phyloP scores from a whole-genome alignment of 306 rosid genomes.

The Quercus alba region DNA sequence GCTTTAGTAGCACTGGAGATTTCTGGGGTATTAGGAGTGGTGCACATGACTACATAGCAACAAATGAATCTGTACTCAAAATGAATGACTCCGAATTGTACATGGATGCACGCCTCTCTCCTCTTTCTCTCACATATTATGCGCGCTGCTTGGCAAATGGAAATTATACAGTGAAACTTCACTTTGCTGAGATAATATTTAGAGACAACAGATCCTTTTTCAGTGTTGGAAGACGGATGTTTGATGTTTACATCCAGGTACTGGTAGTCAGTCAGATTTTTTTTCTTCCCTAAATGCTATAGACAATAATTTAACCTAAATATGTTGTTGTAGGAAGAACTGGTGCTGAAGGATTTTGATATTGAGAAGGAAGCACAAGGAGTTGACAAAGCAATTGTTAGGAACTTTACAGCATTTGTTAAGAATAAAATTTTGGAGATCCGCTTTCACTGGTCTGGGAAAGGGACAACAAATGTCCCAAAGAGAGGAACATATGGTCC shows the following conservation, averaged over 20 bases:
- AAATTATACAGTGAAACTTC: conserved; percentile 11
- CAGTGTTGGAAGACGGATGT: conserved; percentile 58
- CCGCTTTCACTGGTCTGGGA: conserved; percentile 66
- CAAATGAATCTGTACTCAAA: conserved; percentile 18
- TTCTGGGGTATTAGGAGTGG: conserved; percentile 32
- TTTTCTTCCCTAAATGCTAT: conserved; percentile 1
- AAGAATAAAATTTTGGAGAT: conserved; percentile 35
- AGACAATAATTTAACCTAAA: conserved; percentile 11
- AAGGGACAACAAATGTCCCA: conserved; percentile 58
- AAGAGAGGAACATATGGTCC: conserved; percentile 49
- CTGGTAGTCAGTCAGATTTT: neutral
- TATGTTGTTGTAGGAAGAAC: conserved; percentile 32
- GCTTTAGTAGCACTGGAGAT: conserved; percentile 67
- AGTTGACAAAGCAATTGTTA: conserved; percentile 35
- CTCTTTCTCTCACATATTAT: conserved; percentile 45
- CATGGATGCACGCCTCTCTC: conserved; percentile 46
- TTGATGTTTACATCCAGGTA: conserved; percentile 70
- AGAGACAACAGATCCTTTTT: conserved; percentile 44
- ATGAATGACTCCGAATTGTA: conserved; percentile 39
- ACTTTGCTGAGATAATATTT: conserved; percentile 31
- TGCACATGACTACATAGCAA: conserved; percentile 23
- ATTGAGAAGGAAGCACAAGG: conserved; percentile 42
- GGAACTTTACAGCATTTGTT: conserved; percentile 34
- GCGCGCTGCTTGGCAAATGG: conserved; percentile 58
- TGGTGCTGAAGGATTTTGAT: conserved; percentile 45